Evolutionary conservation across 2,329 filamentous ascomycete species (phyloP).

Genomic region (Xylariaceae sp.): DNA sequence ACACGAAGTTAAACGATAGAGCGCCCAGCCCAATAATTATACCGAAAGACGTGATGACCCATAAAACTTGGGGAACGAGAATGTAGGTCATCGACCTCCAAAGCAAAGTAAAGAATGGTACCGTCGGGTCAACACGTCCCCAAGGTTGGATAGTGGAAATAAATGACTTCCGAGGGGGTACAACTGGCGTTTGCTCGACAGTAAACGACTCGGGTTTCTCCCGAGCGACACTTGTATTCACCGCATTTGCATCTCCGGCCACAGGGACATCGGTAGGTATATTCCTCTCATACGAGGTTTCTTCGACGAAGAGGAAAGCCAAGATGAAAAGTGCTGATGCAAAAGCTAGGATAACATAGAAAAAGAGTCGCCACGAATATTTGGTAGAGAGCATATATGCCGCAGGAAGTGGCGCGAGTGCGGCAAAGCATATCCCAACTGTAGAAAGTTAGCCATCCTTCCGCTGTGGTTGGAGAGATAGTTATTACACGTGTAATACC

Average conservation of each 20-base stretch:
- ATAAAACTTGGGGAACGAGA: conserved; percentile 51
- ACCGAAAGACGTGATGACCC: conserved; percentile 53
- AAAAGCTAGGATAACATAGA: conserved; percentile 65
- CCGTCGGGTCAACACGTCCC: conserved; percentile 45
- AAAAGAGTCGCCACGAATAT: conserved; percentile 65
- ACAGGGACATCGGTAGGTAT: conserved; percentile 14
- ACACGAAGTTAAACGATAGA: conserved; percentile 53
- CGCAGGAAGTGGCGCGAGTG: conserved; percentile 62
- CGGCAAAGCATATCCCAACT: conserved; percentile 61
- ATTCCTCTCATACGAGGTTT: conserved; percentile 52
- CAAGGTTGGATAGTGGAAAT: conserved; percentile 46
- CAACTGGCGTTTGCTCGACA: conserved; percentile 26
- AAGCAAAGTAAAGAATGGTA: conserved; percentile 48
- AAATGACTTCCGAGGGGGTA: conserved; percentile 47
- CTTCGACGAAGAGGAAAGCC: conserved; percentile 59
- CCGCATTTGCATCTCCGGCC: conserved; percentile 2
- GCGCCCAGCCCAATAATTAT: conserved; percentile 53
- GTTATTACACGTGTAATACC: conserved; percentile 60
- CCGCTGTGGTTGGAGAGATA: too few relatives aligned
- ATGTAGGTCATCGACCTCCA: conserved; percentile 52
- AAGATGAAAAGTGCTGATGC: conserved; percentile 49
- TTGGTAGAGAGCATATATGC: conserved; percentile 66
- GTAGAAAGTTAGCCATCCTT: conserved; percentile 5
- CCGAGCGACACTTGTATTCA: conserved; percentile 10
- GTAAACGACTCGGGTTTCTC: conserved; percentile 34